phyloP scores from a whole-genome alignment of 805 yeast genomes.

The Suhomyces sp. region DNA sequence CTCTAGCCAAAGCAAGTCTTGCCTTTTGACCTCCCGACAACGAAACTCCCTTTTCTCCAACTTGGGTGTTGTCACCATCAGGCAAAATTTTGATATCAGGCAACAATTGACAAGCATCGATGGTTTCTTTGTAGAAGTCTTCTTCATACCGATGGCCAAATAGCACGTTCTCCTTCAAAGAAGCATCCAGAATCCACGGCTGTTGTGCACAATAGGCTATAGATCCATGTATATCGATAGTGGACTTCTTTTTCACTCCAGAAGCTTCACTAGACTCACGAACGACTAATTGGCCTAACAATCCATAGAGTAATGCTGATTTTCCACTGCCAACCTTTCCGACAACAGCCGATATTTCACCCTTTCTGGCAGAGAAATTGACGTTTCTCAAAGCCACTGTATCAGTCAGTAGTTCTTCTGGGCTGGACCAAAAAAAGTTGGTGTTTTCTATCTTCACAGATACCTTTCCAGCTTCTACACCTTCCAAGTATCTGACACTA shows the following conservation, averaged over 20 bases:
- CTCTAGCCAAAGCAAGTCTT: slow-evolving; percentile 27
- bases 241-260: background rate
- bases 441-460: slow-evolving; percentile 17
- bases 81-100: slow-evolving; percentile 26
- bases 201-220: slow-evolving; percentile 27
- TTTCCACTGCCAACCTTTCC: slow-evolving; percentile 29
- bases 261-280: background rate
- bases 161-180: slow-evolving; percentile 24
- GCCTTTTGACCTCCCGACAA: slow-evolving; percentile 32
- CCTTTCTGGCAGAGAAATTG: slow-evolving; percentile 21
- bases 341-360: slow-evolving; percentile 24
- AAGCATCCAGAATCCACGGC: slow-evolving; percentile 26
- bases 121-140: slow-evolving; percentile 19
- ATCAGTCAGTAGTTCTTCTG: slow-evolving; percentile 5
- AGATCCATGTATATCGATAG: slow-evolving; percentile 17
- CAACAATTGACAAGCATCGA: slow-evolving; percentile 24
- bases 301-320: slow-evolving; percentile 21
- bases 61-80: slow-evolving; percentile 26
- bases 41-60: slow-evolving; percentile 29
- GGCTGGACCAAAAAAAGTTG: slow-evolving; percentile 20
- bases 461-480: slow-evolving; percentile 11
- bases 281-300: slow-evolving; percentile 22
- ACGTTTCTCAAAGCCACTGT: slow-evolving; percentile 17
- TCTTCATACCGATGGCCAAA: slow-evolving; percentile 23
- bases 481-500: slow-evolving; percentile 2